Percentiles rank a stretch among this genome's conserved stretches.
phyloP scores from a whole-genome alignment of 371 early-diverging fungal genomes.

The Dinochytrium kinnereticum region DNA sequence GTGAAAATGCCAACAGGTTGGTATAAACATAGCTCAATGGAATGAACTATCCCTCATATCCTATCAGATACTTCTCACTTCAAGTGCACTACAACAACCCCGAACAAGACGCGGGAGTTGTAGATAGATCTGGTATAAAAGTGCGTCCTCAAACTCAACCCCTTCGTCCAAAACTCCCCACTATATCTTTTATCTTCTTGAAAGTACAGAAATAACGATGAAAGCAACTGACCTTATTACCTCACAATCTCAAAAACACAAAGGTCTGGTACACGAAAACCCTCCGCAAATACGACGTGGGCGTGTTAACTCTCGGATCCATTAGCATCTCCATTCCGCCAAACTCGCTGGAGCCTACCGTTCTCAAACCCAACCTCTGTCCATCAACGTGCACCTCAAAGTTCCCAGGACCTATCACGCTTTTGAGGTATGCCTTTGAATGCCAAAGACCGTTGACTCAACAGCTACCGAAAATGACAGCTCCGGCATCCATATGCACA shows the following conservation, averaged over 20 bases:
- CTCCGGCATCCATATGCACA: constrained; percentile 26
- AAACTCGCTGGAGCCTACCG: constrained; percentile 6
- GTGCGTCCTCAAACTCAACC: no score
- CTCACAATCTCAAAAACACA: no score
- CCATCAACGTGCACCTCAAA: constrained; percentile 26
- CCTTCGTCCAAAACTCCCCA: no score
- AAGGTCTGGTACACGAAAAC: constrained; percentile 23
- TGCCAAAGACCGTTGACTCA: neutral
- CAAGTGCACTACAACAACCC: constrained; percentile 35
- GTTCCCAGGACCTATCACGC: constrained; percentile 17
- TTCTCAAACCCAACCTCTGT: constrained; percentile 13
- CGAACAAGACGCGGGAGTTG: neutral
- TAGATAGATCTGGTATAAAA: constrained; percentile 26
- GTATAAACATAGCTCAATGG: no score
- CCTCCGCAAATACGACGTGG: constrained; percentile 24
- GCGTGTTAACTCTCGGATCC: constrained; percentile 18
- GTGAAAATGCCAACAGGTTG: neutral
- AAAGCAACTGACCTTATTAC: no score
- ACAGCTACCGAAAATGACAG: neutral
- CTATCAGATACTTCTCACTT: constrained; percentile 19
- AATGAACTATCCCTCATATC: no score
- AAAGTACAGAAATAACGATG: no score
- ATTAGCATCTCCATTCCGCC: constrained; percentile 15
- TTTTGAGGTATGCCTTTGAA: constrained; percentile 1
- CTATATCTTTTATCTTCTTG: no score